A percentile compares a stretch with the other conserved stretches of the same genome.
phyloP scores from a whole-genome alignment of 2,329 filamentous ascomycete genomes.

The Venturia carpophila region DNA sequence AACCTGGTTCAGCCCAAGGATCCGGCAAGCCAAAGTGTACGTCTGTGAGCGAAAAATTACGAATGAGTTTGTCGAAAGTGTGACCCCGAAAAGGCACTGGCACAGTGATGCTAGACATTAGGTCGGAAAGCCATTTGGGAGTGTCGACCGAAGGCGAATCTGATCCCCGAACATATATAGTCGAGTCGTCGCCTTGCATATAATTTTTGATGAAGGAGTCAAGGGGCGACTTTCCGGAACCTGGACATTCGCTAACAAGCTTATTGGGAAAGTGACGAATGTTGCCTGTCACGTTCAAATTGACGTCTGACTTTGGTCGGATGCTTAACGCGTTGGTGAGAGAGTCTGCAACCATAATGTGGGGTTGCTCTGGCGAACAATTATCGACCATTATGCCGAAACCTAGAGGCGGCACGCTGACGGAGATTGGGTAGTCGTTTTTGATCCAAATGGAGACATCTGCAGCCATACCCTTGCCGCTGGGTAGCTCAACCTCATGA shows the following conservation, averaged over 20 bases:
- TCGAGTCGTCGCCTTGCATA: conserved; percentile 69
- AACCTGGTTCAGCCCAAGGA: conserved; percentile 65
- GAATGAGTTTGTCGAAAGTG: conserved; percentile 73
- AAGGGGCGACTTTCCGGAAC: conserved; percentile 70
- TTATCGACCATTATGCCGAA: conserved; percentile 83
- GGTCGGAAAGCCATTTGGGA: conserved; percentile 72
- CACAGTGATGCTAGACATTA: conserved; percentile 73
- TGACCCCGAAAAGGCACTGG: conserved; percentile 78
- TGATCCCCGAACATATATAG: conserved; percentile 75
- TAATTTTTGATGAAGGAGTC: conserved; percentile 76
- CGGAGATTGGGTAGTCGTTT: conserved; percentile 70
- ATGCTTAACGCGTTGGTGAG: conserved; percentile 60
- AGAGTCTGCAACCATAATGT: conserved; percentile 72
- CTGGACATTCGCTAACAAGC: conserved; percentile 66
- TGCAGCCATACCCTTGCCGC: conserved; percentile 61
- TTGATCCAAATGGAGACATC: conserved; percentile 65
- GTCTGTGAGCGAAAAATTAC: conserved; percentile 77
- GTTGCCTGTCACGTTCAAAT: conserved; percentile 61
- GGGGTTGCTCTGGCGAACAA: conserved; percentile 62
- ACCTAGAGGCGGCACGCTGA: conserved; percentile 68
- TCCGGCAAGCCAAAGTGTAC: conserved; percentile 82
- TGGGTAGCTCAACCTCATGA: conserved; percentile 55
- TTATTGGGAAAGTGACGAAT: conserved; percentile 66
- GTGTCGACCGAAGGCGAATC: conserved; percentile 57
- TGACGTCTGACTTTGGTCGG: conserved; percentile 58